These are phyloP conservation scores for Trypanosomatidae sp. DNA, from an alignment of 208 protist species.

Conservation along the genomic window DNA sequence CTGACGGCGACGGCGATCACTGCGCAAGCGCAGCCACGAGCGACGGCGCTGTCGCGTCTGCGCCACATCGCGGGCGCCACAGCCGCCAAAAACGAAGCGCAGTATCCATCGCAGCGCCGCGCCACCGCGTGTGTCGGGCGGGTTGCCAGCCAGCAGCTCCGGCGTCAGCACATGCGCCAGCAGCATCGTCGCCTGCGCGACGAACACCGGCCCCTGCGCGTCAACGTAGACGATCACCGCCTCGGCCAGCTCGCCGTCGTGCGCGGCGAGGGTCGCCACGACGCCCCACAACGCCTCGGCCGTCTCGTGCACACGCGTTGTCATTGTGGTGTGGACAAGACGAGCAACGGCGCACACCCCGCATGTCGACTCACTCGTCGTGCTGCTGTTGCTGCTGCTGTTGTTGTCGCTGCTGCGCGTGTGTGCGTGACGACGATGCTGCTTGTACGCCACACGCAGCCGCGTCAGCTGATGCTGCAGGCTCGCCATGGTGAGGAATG, in stretches of 20 bases:
- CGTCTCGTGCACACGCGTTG: conserved; percentile 6
- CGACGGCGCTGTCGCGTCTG: conserved; percentile 15
- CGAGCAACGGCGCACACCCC: background rate
- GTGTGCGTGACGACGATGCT: conserved; percentile 6
- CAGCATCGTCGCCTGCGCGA: conserved; percentile 37
- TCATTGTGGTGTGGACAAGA: background rate
- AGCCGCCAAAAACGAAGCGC: conserved; percentile 31
- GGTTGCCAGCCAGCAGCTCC: conserved; percentile 26
- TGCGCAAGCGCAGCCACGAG: no score
- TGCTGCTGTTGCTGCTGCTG: background rate
- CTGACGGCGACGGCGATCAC: no score
- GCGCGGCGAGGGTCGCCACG: conserved; percentile 13
- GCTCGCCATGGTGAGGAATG: conserved; percentile 21
- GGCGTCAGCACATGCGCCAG: conserved; percentile 33
- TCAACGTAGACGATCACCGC: conserved; percentile 21
- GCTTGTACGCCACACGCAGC: conserved; percentile 11
- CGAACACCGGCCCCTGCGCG: conserved; percentile 16
- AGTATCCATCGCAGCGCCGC: conserved; percentile 23
- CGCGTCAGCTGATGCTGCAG: conserved; percentile 20
- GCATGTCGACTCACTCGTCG: background rate
- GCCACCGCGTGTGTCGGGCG: conserved; percentile 18
- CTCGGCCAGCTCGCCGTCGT: conserved; percentile 21
- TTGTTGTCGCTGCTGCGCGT: no score
- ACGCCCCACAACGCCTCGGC: conserved; percentile 13
- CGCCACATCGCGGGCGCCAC: conserved; percentile 13